Evolutionary conservation across 192 early-diverging fungal genomes (phyloP).

Genomic region (Spizellomyces sp.): DNA sequence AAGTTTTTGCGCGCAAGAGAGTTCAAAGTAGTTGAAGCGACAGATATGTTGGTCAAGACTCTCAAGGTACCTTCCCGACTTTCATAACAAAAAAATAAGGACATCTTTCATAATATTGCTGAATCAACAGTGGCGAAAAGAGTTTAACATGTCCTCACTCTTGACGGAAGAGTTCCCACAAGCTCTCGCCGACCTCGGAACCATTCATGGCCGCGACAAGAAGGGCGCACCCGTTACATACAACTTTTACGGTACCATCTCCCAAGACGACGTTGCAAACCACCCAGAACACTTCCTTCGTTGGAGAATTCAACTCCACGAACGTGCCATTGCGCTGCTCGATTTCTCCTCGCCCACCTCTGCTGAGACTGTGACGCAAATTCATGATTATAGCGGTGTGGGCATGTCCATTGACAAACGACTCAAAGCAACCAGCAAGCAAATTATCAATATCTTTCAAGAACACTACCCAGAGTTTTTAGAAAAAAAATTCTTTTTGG

Average conservation of each 20-base stretch:
- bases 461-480: slow-evolving; percentile 44
- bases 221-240: slow-evolving; percentile 34
- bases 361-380: slow-evolving; percentile 12
- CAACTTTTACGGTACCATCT: slow-evolving; percentile 32
- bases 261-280: slow-evolving; percentile 18
- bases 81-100: background rate
- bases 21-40: slow-evolving; percentile 31
- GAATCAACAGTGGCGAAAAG: slow-evolving; percentile 36
- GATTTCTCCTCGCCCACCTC: slow-evolving; percentile 20
- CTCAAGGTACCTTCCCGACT: slow-evolving; percentile 9
- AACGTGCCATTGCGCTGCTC: slow-evolving; percentile 36
- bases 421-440: slow-evolving; percentile 37
- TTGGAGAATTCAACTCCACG: slow-evolving; percentile 42
- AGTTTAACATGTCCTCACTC: slow-evolving; percentile 22
- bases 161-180: slow-evolving; percentile 22
- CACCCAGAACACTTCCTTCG: slow-evolving; percentile 35
- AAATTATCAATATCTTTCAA: slow-evolving; percentile 38
- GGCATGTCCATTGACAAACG: slow-evolving; percentile 17
- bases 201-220: slow-evolving; percentile 26
- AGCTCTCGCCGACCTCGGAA: slow-evolving; percentile 16
- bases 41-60: slow-evolving; percentile 28
- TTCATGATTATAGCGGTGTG: slow-evolving; percentile 35
- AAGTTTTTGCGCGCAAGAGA: slow-evolving; percentile 43
- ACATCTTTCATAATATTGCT: background rate
- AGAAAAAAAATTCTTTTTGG: slow-evolving; percentile 38